A percentile compares a stretch with the other conserved stretches of the same genome.
These are phyloP conservation scores for Solanum dulcamara DNA, from an alignment of 257 asterid species.

Conservation along the genomic window DNA sequence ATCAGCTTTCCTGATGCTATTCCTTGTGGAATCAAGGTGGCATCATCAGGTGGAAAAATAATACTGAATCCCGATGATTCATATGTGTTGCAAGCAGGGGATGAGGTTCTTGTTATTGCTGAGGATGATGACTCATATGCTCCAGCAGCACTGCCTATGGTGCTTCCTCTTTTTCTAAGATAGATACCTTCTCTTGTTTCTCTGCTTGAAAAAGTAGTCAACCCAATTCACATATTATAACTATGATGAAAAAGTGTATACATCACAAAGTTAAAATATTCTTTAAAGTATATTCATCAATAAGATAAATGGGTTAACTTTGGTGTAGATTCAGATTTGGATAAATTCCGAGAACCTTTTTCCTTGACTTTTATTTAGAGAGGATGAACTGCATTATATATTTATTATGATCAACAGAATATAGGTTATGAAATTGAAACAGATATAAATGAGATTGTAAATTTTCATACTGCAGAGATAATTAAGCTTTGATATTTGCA, in stretches of 20 bases:
- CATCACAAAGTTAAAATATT: background rate
- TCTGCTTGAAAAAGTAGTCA: background rate
- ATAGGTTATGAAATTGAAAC: background rate
- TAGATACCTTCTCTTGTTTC: background rate
- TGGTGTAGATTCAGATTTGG: background rate
- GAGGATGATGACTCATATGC: constrained; percentile 88
- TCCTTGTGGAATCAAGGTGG: constrained; percentile 88
- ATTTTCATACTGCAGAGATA: background rate
- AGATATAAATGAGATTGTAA: background rate
- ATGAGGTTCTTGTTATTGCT: constrained; percentile 83
- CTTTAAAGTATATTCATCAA: background rate
- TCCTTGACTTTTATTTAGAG: background rate
- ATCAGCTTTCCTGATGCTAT: constrained; percentile 83
- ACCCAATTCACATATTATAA: background rate
- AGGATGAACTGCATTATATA: background rate
- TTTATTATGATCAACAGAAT: background rate
- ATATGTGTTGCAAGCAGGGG: constrained; percentile 77
- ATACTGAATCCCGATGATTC: constrained; percentile 77
- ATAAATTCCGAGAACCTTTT: background rate
- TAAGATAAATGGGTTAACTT: background rate
- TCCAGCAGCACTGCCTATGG: constrained; percentile 68
- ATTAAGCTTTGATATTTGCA: background rate
- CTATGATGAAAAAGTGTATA: background rate
- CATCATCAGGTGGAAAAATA: constrained; percentile 73
- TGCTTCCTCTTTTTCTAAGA: constrained; percentile 36